Conservation (phyloP, 2,329 filamentous ascomycete genomes). For the Aspergillus sergii region DNA sequence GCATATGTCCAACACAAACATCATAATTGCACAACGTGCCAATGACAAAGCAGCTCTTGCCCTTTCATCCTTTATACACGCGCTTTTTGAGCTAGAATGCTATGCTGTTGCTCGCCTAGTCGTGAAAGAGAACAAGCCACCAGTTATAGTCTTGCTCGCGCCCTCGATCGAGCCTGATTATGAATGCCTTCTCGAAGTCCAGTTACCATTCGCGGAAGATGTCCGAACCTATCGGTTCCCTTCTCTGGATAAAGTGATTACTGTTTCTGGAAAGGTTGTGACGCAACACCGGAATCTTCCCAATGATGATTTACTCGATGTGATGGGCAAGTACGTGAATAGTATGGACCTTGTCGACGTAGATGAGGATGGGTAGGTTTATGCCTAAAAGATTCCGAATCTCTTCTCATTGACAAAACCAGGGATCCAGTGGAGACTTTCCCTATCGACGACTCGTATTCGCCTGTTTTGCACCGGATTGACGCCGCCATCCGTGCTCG, state of each 20-base stretch:
- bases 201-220: conserved; percentile 91
- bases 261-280: conserved; percentile 78
- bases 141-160: conserved; percentile 74
- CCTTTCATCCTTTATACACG: conserved; percentile 85
- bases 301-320: conserved; percentile 68
- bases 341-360: conserved; percentile 80
- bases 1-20: conserved; percentile 76
- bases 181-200: conserved; percentile 86
- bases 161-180: conserved; percentile 77
- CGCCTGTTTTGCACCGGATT: conserved; percentile 83
- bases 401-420: conserved; percentile 13
- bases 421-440: conserved; percentile 68
- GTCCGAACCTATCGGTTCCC: conserved; percentile 89
- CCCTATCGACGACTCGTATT: conserved; percentile 78
- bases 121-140: conserved; percentile 77
- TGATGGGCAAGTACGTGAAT: conserved; percentile 92
- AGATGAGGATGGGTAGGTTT: conserved; percentile 71
- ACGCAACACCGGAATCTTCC: conserved; percentile 85
- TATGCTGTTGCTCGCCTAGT: conserved; percentile 88
- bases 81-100: conserved; percentile 79
- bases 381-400: not conserved
- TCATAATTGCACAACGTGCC: conserved; percentile 74
- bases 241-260: conserved; percentile 82
- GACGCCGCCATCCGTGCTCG: conserved; percentile 82
- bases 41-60: conserved; percentile 84